phyloP scores from a whole-genome alignment of 208 protist species.

The Porcisia hertigi region DNA sequence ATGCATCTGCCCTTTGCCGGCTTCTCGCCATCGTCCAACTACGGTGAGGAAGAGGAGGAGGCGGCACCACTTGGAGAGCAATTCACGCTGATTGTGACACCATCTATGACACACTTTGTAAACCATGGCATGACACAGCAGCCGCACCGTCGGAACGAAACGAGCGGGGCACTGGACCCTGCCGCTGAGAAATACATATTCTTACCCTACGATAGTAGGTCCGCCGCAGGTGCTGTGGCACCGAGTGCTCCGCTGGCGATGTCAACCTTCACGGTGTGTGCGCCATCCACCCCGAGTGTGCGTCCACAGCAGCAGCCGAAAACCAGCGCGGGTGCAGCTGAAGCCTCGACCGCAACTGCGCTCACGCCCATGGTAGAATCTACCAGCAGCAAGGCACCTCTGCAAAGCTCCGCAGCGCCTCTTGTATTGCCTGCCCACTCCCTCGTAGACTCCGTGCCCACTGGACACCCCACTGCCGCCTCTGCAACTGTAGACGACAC shows the following conservation, averaged over 20 bases:
- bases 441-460: slow-evolving; percentile 12
- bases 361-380: background rate
- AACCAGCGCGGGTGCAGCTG: background rate
- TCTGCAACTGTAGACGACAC: background rate
- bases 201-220: slow-evolving; percentile 22
- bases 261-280: slow-evolving; percentile 1
- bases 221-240: background rate
- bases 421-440: slow-evolving; percentile 18
- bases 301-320: slow-evolving; percentile 6
- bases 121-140: slow-evolving; percentile 35
- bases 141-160: background rate
- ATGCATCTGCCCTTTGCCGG: slow-evolving; percentile 77
- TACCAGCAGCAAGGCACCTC: background rate
- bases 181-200: slow-evolving; percentile 31
- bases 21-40: slow-evolving; percentile 50
- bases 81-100: slow-evolving; percentile 66
- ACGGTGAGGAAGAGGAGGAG: slow-evolving; percentile 35
- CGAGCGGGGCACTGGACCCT: slow-evolving; percentile 25
- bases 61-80: slow-evolving; percentile 58
- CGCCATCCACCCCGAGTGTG: background rate
- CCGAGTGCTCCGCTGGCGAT: slow-evolving; percentile 4
- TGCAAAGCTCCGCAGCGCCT: slow-evolving; percentile 1
- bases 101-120: slow-evolving; percentile 68
- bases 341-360: background rate
- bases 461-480: slow-evolving; percentile 7